phyloP scores from a whole-genome alignment of 2,329 filamentous ascomycete genomes.

The Aureobasidium sp. region DNA sequence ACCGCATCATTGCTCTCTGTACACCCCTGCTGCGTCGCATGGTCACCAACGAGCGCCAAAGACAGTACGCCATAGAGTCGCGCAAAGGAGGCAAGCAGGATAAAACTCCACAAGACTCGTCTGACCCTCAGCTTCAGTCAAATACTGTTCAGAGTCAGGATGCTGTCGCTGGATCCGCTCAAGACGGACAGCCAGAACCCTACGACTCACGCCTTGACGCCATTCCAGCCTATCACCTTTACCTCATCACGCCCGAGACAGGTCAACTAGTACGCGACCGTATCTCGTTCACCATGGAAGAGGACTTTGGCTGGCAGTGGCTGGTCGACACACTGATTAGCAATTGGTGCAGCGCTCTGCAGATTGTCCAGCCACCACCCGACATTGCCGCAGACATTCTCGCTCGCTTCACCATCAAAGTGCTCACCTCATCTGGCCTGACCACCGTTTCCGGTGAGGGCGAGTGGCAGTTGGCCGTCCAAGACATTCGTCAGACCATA shows the following conservation, averaged over 20 bases:
- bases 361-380: constrained; percentile 7
- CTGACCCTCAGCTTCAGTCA: neutral
- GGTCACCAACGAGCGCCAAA: constrained; percentile 54
- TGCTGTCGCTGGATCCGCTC: neutral
- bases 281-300: constrained; percentile 5
- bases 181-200: neutral
- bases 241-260: constrained; percentile 1
- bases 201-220: neutral
- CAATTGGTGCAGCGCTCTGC: constrained; percentile 8
- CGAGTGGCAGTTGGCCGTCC: constrained; percentile 13
- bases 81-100: constrained; percentile 35
- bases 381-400: constrained; percentile 8
- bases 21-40: constrained; percentile 51
- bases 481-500: constrained; percentile 14
- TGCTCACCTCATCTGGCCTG: constrained; percentile 15
- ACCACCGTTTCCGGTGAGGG: constrained; percentile 6
- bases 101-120: neutral
- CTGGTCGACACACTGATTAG: constrained; percentile 8
- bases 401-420: constrained; percentile 13
- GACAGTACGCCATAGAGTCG: constrained; percentile 51
- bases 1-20: constrained; percentile 51
- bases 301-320: constrained; percentile 4
- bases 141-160: neutral
- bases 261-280: constrained; percentile 10
- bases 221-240: constrained; percentile 9